Conservation (phyloP, 768 basidiomycete genomes). For the Lyophyllum decastes region DNA sequence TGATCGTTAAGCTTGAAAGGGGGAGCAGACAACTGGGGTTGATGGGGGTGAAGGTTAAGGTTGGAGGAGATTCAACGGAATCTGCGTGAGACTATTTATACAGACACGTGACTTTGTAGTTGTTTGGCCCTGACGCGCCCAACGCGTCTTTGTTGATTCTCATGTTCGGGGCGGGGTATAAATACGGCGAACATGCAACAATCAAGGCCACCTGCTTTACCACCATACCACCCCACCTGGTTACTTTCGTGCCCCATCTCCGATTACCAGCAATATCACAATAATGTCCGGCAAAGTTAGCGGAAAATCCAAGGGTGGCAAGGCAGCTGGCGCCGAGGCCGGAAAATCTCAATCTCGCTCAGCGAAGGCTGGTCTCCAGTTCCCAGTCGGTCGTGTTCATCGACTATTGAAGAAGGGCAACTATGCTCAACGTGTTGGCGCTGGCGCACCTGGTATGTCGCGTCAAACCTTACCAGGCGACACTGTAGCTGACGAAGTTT, state of each 20-base stretch:
- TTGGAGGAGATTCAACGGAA: slow-evolving; percentile 17
- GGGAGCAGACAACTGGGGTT: slow-evolving; percentile 6
- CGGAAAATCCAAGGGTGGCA: slow-evolving; percentile 33
- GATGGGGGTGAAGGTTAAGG: slow-evolving; percentile 23
- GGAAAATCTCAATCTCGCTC: slow-evolving; percentile 62
- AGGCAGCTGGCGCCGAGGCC: slow-evolving; percentile 37
- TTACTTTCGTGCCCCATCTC: slow-evolving; percentile 10
- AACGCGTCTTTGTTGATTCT: slow-evolving; percentile 41
- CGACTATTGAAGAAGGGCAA: slow-evolving; percentile 77
- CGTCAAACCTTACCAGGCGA: background rate
- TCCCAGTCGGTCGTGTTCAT: slow-evolving; percentile 85
- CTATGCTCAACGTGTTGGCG: slow-evolving; percentile 78
- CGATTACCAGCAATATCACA: background rate
- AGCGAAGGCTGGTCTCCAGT: slow-evolving; percentile 65
- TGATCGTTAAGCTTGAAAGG: slow-evolving; percentile 12
- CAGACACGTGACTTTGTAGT: slow-evolving; percentile 33
- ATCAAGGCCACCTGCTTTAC: slow-evolving; percentile 2
- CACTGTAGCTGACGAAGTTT: background rate
- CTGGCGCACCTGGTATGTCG: slow-evolving; percentile 68
- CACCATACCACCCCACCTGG: slow-evolving; percentile 7
- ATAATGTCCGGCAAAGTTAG: slow-evolving; percentile 39
- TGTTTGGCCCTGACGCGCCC: slow-evolving; percentile 37
- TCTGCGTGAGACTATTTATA: slow-evolving; percentile 32
- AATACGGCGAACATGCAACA: slow-evolving; percentile 18
- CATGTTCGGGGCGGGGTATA: slow-evolving; percentile 22